phyloP scores from a whole-genome alignment of 108 stramenopile genomes.

The Conticribra guillardii region DNA sequence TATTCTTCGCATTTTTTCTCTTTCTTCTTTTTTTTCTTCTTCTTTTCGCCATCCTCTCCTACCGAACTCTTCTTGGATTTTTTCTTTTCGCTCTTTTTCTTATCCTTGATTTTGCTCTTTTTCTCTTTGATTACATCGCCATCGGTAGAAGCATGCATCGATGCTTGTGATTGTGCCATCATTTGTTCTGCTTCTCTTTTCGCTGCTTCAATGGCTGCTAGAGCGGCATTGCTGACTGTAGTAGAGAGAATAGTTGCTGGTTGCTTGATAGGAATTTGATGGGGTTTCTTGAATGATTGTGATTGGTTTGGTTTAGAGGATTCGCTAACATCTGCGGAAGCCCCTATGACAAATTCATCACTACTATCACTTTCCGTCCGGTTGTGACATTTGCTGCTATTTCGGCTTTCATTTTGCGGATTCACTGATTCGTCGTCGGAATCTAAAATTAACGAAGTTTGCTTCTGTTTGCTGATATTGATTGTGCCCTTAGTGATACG shows the following conservation, averaged over 20 bases:
- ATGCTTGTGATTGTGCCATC: slow-evolving; percentile 25
- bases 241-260: neutral
- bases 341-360: too few species aligned
- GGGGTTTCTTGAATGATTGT: too few species aligned
- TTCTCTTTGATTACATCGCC: too few species aligned
- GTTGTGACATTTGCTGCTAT: too few species aligned
- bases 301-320: neutral
- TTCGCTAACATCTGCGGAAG: too few species aligned
- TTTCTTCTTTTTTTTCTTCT: slow-evolving; percentile 28
- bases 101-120: neutral
- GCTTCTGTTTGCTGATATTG: too few species aligned
- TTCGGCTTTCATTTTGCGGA: too few species aligned
- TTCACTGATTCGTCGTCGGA: too few species aligned
- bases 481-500: too few species aligned
- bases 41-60: slow-evolving; percentile 1
- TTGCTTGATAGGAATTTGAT: neutral
- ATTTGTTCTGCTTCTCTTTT: slow-evolving; percentile 27
- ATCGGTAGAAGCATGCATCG: neutral
- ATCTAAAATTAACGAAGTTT: too few species aligned
- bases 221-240: slow-evolving; percentile 36
- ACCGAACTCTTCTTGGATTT: neutral
- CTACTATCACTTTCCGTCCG: too few species aligned
- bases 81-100: slow-evolving; percentile 22
- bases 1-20: slow-evolving; percentile 11
- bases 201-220: slow-evolving; percentile 38